Base-by-base conservation (phyloP, 495 filamentous ascomycete genomes). In the Aspergillus biplanus region DNA sequence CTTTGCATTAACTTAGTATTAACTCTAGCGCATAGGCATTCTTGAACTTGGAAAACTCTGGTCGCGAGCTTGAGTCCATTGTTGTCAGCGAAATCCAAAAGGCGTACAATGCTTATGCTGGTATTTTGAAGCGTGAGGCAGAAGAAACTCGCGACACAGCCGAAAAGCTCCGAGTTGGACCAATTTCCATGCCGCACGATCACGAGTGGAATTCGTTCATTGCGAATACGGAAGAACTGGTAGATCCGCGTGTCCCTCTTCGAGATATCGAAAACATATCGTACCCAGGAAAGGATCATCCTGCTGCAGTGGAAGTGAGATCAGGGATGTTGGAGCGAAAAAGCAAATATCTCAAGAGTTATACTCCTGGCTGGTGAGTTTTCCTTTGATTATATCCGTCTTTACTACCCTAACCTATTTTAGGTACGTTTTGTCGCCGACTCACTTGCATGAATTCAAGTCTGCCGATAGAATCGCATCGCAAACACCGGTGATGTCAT, bases 281-380 rank as follows among this genome's bases (percentile, higher is more conserved):
- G 39, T 99, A 98, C 74, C 93, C 94, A n/a, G 95, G 95, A 15
- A 90, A 90, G 67, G 86, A 96, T 69, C 91, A 97, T 72, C 90
- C 90, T 56, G 89, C 92, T 44, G 92, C 91, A 35, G 86, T 89
- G 58, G 95, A 97, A 70, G 88, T 99, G 37, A 83, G 92, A 53
- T 90, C 91, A 6, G 95, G 95, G 1, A 88, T 96, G 78, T 81
- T 99, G 57, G 95, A 99, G 80, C 89, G 95, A 52, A 99, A 97
- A 85, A 96, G 91, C 83, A 99, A 98, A 72, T 99, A 98, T 73
- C 80, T 99, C 47, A 99, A 98, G 84, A 97, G 92, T 71, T 99
- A 97, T 74, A 93, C 93, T 4, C 90, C 94, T 31, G 95, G 95
- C 75, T 99, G 95, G 95, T 96, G 82, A 76, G 88, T 70, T 31